phyloP scores from a whole-genome alignment of 805 yeast species.

The Saturnispora gosingensis region DNA sequence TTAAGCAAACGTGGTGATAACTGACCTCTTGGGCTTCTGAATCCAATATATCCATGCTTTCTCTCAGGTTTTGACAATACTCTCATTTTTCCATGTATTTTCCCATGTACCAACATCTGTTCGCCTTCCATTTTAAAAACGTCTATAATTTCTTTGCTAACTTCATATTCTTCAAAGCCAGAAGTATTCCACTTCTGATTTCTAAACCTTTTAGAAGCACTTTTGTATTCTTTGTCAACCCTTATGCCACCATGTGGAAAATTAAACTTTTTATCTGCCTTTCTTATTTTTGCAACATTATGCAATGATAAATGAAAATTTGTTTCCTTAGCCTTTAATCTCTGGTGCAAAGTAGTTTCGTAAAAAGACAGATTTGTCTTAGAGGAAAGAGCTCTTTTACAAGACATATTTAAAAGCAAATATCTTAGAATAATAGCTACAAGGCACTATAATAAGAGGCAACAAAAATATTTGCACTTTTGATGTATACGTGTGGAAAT shows the following conservation, averaged over 20 bases:
- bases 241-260: neutral
- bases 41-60: neutral
- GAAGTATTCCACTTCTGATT: neutral
- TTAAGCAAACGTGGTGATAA: neutral
- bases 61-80: slow-evolving; percentile 4
- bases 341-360: neutral
- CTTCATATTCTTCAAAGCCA: neutral
- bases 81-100: neutral
- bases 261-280: too few relatives aligned
- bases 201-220: neutral
- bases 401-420: neutral
- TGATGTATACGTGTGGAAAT: neutral
- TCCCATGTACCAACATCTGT: neutral
- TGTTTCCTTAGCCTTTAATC: neutral
- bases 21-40: slow-evolving; percentile 3
- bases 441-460: neutral
- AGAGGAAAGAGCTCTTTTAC: neutral
- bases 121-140: neutral
- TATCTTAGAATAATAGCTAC: neutral
- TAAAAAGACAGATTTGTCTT: neutral
- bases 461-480: neutral
- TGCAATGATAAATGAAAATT: too few relatives aligned
- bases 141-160: neutral
- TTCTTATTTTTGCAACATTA: neutral
- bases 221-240: neutral